phyloP scores from a whole-genome alignment of 768 basidiomycete species.

The Termitomyces sp. region DNA sequence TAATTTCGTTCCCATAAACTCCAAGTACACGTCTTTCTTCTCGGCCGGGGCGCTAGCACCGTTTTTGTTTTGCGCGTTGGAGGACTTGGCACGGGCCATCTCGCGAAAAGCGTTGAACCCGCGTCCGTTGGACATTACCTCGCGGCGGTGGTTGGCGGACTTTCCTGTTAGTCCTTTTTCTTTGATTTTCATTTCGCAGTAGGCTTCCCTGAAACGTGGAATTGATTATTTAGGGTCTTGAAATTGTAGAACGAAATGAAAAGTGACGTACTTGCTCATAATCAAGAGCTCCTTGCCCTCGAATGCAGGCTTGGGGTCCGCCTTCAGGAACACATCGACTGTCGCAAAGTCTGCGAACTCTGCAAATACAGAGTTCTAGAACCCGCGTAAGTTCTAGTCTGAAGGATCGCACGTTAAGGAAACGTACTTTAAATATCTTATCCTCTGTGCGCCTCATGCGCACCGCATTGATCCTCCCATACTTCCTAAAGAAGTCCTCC shows the following conservation, averaged over 20 bases:
- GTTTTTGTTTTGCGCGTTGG: slow-evolving; percentile 17
- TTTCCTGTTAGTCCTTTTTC: slow-evolving; percentile 86
- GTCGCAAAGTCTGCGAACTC: slow-evolving; percentile 75
- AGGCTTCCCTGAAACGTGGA: slow-evolving; percentile 52
- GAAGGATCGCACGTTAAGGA: neutral
- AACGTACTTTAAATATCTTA: slow-evolving; percentile 80
- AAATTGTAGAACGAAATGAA: neutral
- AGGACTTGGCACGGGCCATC: slow-evolving; percentile 38
- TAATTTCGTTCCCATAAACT: slow-evolving; percentile 70
- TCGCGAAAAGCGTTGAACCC: slow-evolving; percentile 83
- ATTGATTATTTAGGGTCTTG: neutral
- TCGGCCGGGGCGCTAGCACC: slow-evolving; percentile 19
- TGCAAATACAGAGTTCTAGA: slow-evolving; percentile 85
- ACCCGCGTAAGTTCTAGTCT: neutral
- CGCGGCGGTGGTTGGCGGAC: slow-evolving; percentile 55
- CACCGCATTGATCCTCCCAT: slow-evolving; percentile 75
- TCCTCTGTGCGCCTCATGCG: slow-evolving; percentile 83
- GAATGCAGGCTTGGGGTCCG: slow-evolving; percentile 79
- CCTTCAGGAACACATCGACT: slow-evolving; percentile 71
- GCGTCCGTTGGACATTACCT: slow-evolving; percentile 41
- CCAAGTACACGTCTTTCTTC: slow-evolving; percentile 60
- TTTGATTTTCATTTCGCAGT: slow-evolving; percentile 95
- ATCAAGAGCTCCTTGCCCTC: slow-evolving; percentile 69
- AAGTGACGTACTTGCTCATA: slow-evolving; percentile 76
- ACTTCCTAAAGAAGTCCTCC: slow-evolving; percentile 76